Base-by-base conservation (phyloP, 441 rosid species). In the Jatropha multifida region DNA sequence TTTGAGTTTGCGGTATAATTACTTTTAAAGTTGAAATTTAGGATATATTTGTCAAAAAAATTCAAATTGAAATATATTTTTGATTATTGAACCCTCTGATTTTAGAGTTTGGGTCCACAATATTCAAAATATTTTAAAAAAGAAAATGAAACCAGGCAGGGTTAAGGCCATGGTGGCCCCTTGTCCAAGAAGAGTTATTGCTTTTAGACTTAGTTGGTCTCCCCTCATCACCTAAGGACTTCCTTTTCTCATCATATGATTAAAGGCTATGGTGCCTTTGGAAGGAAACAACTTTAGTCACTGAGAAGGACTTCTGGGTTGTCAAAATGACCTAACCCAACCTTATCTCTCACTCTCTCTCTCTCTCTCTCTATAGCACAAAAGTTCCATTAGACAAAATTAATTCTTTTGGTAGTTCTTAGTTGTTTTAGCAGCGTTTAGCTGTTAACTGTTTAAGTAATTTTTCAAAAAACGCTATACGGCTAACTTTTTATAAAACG, bases 201-300 rank as follows among this genome's bases (percentile, higher is more conserved):
- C 68, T 64, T 76, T 59, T 20, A 18, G 48, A 56, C 48, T 64
- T 10, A 42, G 54, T 72, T 58, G 73, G 66, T 73, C 56, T 73
- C 27, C 65, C 67, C 49, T 76, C 38, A 49, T 32, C 51, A 8
- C 38, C 73, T 63, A 48, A 20, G 56, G 46, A 18, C 56, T 58
- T 65, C 70, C 51, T 73, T 58, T 80, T 65, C 42, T 62, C 75
- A 52, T 48, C 74, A 75, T 23, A 76, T 81, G 81, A 86, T 84
- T 82, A 74, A 85, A 75, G 72, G 76, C 79, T 59, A 40, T 69
- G 83, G 76, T 81, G 81, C 72, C 80, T 82, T 82, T 61, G 42
- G 84, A 83, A 82, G 84, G 88, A 83, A 82, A 85, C 80, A 78
- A 82, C 87, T 82, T 82, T 75, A 71, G n/a, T 61, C 9, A 44